Percentiles rank a stretch among this genome's conserved stretches.
Conservation (phyloP, 2,329 filamentous ascomycete species). For the Aspergillus persii region DNA sequence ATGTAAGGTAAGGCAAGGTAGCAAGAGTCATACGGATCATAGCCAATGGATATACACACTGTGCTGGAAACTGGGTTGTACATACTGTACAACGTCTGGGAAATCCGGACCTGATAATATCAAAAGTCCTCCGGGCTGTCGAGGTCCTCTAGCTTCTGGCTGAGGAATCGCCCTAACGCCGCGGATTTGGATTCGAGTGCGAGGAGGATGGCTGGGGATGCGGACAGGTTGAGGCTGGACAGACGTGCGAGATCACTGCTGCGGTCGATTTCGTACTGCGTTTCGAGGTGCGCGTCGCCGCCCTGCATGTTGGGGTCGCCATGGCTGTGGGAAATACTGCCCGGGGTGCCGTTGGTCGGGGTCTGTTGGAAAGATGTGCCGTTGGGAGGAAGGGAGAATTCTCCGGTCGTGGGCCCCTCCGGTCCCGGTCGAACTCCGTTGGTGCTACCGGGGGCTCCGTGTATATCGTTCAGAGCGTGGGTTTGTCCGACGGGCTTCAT, state of each 20-base stretch:
- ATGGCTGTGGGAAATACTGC: constrained; percentile 8
- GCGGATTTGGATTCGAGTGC: constrained; percentile 45
- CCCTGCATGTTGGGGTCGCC: constrained; percentile 13
- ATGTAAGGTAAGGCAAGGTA: too few species aligned
- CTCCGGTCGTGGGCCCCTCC: neutral
- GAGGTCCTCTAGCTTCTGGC: constrained; percentile 40
- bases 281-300: constrained; percentile 30
- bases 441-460: neutral
- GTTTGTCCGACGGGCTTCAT: constrained; percentile 15
- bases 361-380: constrained; percentile 7
- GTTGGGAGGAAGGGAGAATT: neutral
- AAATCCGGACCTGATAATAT: neutral
- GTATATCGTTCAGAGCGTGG: constrained; percentile 8
- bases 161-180: constrained; percentile 39
- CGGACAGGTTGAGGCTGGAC: constrained; percentile 38
- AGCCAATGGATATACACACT: neutral
- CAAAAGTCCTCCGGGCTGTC: constrained; percentile 45
- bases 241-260: constrained; percentile 39
- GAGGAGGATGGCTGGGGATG: constrained; percentile 38
- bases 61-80: too few species aligned
- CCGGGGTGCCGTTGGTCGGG: constrained; percentile 9
- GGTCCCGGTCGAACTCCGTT: neutral
- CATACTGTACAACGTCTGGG: too few species aligned
- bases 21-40: neutral
- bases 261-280: constrained; percentile 42